Evolutionary conservation across 139 green algal species (phyloP), one percentile per base, ranked within the genome.

Genomic region (Picochlorum sp.): DNA sequence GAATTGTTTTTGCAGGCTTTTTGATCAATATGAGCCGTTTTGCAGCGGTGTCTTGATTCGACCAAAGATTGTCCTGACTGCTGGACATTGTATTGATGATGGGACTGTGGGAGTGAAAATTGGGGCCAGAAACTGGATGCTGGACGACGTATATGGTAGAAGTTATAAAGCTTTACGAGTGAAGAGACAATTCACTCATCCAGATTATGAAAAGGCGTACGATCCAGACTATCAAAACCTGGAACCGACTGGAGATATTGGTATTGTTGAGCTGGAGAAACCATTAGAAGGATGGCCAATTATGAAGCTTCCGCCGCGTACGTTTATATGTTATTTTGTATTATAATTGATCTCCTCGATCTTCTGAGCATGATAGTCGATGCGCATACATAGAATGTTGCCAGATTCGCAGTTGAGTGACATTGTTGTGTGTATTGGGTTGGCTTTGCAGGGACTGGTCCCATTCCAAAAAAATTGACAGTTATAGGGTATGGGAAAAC

Each of bases 401-500:
- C n/a, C n/a, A n/a, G n/a, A n/a, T n/a, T n/a, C n/a, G n/a, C n/a
- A n/a, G n/a, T n/a, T n/a, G n/a, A n/a, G n/a, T n/a, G n/a, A n/a
- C n/a, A n/a, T n/a, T n/a, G n/a, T n/a, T n/a, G n/a, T n/a, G n/a
- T n/a, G n/a, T n/a, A n/a, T n/a, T n/a, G n/a, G n/a, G n/a, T n/a
- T n/a, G n/a, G n/a, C n/a, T n/a, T n/a, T n/a, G n/a, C n/a, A n/a
- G n/a, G n/a, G n/a, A n/a, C n/a, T n/a, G n/a, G n/a, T n/a, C n/a
- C n/a, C n/a, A 59, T 61, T 20, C 55, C 55, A 1, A 33, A 33
- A 13, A 50, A 47, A 33, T 33, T 61, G 12, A 14, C 18, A 50
- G 31, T 33, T 7, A 24, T 61, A 33, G 55, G 55, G 22, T 61
- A 50, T 51, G 55, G 55, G 4, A 61, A 22, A 35, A 61, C 55